Evolutionary conservation across 176 grass and related monocot species (phyloP).

Genomic region (Aegilops tauschii): DNA sequence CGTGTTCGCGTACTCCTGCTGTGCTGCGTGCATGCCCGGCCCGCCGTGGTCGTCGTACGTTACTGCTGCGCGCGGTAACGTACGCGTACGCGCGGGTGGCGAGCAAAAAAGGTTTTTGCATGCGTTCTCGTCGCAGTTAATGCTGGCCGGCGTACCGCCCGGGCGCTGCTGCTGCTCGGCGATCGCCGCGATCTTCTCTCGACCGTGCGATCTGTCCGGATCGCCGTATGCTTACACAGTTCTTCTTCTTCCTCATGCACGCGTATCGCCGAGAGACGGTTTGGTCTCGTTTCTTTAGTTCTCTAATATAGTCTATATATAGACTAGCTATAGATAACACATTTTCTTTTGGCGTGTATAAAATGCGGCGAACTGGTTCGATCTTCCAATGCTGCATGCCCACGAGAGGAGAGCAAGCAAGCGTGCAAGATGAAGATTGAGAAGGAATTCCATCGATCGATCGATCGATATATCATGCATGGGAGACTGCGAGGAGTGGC

Average conservation of each 20-base stretch:
- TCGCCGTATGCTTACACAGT: background rate
- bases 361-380: background rate
- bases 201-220: background rate
- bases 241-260: no score
- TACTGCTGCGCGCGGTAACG: background rate
- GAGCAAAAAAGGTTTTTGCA: background rate
- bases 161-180: background rate
- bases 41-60: slow-evolving; percentile 1
- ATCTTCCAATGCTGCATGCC: background rate
- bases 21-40: background rate
- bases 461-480: background rate
- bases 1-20: background rate
- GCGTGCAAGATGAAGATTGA: background rate
- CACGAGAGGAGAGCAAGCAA: background rate
- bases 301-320: no score
- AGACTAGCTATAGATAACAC: no score
- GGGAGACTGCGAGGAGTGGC: background rate
- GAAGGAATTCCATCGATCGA: background rate
- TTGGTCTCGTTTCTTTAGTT: no score
- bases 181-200: background rate
- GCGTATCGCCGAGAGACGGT: no score
- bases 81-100: no score
- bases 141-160: background rate
- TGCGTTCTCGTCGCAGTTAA: background rate
- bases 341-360: background rate